phyloP scores from a whole-genome alignment of 805 yeast species.

The Saccharomycopsis oosterbeekiorum region DNA sequence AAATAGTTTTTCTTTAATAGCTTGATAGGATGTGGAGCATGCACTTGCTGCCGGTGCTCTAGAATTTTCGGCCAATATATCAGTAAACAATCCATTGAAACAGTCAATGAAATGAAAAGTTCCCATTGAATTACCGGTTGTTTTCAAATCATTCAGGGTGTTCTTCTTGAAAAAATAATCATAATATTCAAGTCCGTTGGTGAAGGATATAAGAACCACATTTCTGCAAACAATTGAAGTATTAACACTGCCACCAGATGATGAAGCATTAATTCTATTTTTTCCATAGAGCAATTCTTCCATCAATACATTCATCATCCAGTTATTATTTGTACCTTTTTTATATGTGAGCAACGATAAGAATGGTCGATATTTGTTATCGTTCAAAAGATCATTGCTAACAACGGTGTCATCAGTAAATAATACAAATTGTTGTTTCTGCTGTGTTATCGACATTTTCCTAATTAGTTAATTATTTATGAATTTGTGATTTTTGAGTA shows the following conservation, averaged over 20 bases:
- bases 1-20: neutral
- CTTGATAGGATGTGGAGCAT: neutral
- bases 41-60: neutral
- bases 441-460: slow-evolving; percentile 1
- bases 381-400: slow-evolving; percentile 2
- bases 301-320: slow-evolving; percentile 14
- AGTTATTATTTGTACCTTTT: slow-evolving; percentile 12
- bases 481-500: too few relatives aligned
- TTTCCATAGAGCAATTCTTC: slow-evolving; percentile 8
- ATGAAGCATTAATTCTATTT: slow-evolving; percentile 5
- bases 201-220: slow-evolving; percentile 12
- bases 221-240: neutral
- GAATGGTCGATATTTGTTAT: neutral
- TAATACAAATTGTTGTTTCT: slow-evolving; percentile 12
- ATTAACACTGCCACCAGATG: neutral
- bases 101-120: slow-evolving; percentile 14
- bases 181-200: slow-evolving; percentile 1
- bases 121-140: neutral
- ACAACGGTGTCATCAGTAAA: slow-evolving; percentile 11
- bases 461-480: too few relatives aligned
- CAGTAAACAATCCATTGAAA: slow-evolving; percentile 8
- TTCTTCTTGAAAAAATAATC: slow-evolving; percentile 7
- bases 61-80: neutral
- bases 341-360: slow-evolving; percentile 5
- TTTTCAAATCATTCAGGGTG: slow-evolving; percentile 6